Conservation (phyloP, 345 rosid species). For the Camelina sativa region DNA sequence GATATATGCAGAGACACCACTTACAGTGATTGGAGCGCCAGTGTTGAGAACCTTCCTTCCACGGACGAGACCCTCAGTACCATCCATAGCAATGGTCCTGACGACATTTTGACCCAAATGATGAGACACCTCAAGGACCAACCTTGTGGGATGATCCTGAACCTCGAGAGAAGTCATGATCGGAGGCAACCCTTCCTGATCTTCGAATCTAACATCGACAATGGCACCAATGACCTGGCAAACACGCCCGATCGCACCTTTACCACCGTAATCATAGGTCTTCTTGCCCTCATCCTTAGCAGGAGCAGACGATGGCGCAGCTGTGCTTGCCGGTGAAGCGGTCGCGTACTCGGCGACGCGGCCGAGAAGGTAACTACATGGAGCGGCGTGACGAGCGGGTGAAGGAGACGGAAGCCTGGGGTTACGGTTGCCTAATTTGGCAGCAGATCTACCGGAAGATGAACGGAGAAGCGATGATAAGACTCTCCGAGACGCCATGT, state of each 20-base stretch:
- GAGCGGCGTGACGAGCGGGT: slow-evolving; percentile 57
- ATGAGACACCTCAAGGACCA: slow-evolving; percentile 96
- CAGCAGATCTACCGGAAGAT: slow-evolving; percentile 63
- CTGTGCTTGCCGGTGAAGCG: slow-evolving; percentile 54
- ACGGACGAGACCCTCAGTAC: slow-evolving; percentile 90
- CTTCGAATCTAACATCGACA: slow-evolving; percentile 81
- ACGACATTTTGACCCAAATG: slow-evolving; percentile 90
- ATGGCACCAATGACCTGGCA: slow-evolving; percentile 98
- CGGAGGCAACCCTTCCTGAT: slow-evolving; percentile 86
- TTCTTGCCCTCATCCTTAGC: slow-evolving; percentile 51
- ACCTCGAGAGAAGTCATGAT: slow-evolving; percentile 97
- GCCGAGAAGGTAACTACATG: slow-evolving; percentile 57
- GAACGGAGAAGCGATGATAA: slow-evolving; percentile 79
- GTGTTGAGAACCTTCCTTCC: slow-evolving; percentile 90
- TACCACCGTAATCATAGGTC: slow-evolving; percentile 74
- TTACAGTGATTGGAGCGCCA: slow-evolving; percentile 94
- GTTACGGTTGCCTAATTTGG: slow-evolving; percentile 46
- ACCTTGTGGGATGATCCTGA: slow-evolving; percentile 60
- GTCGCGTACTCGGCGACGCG: slow-evolving; percentile 79
- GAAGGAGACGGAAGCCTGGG: slow-evolving; percentile 48
- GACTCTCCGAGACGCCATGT: slow-evolving; percentile 83
- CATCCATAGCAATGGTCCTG: slow-evolving; percentile 98
- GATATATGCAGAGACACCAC: slow-evolving; percentile 12
- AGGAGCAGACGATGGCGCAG: slow-evolving; percentile 45
- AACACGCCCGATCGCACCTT: slow-evolving; percentile 87